Evolutionary conservation across 192 early-diverging fungal genomes (phyloP), one percentile per base, ranked within the genome.

Genomic region (Podochytrium sp.): DNA sequence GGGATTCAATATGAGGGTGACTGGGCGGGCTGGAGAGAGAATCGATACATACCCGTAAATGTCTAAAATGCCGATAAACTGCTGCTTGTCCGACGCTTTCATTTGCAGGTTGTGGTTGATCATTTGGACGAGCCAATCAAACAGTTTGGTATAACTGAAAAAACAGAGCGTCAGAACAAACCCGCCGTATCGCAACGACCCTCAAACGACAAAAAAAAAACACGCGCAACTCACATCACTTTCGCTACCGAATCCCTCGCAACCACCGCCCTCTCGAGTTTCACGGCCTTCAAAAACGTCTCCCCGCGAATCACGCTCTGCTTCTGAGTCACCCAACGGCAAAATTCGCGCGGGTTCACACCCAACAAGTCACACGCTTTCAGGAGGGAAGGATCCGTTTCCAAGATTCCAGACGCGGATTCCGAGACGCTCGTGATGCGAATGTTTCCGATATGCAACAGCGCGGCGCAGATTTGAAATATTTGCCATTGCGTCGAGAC

Each of bases 51-150:
- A 75, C 50, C 94, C 95, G 73, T 95, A 97, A 67, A 97, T 97
- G 84, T 97, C 95, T 51, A 97, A 84, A 6, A 97, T 93, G 79
- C 95, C 95, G 76, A 97, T 97, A 73, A 95, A 95, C 7, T 67
- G 75, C 35, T 77, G 66, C 32, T 78, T 80, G 3, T 78, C 40
- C 3, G 82, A 76, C 4, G 66, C 95, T 59, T 94, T 87, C 51
- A 96, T 94, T 51, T 93, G 94, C 20, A 96, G 85, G 78, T 87
- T 89, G 43, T 78, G 78, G 76, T 97, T 97, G 77, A 92, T 88
- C 16, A 90, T 86, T 53, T 79, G 78, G 35, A 95, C 93, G 10
- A 97, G 77, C 92, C 93, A 97, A 52, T 95, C 94, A 56, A 97
- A 97, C 51, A 97, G 77, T 35, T 87, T 87, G 0, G 91, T 90